A percentile compares a stretch with the other conserved stretches of the same genome.
These are phyloP conservation scores for Eimeria falciformis DNA, from an alignment of 169 alveolate species.

Conservation along the genomic window DNA sequence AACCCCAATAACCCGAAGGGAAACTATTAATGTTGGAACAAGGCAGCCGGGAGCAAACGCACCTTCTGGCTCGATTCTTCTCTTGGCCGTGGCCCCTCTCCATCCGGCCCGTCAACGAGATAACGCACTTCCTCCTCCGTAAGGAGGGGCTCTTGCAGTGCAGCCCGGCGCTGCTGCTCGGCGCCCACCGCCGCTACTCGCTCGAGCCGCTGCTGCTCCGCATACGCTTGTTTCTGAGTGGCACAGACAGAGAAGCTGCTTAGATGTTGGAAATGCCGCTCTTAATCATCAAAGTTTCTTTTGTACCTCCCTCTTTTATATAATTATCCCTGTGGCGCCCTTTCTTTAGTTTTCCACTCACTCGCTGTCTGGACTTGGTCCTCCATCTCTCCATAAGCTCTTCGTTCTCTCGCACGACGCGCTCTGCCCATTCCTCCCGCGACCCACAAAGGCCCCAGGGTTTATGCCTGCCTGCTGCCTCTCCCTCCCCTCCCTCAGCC, in stretches of 20 bases:
- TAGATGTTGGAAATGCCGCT: not conserved
- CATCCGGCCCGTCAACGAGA: not conserved
- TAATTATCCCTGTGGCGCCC: too few relatives aligned
- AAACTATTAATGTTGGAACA: too few relatives aligned
- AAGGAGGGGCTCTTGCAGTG: slow-evolving; percentile 52
- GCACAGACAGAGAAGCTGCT: not conserved
- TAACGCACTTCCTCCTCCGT: slow-evolving; percentile 49
- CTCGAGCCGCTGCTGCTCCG: slow-evolving; percentile 43
- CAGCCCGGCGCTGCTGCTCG: slow-evolving; percentile 45
- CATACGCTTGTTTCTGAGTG: slow-evolving; percentile 1
- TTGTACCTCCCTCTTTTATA: too few relatives aligned
- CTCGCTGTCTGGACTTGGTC: slow-evolving; percentile 77
- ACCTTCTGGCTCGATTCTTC: too few relatives aligned
- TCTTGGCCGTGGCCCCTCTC: too few relatives aligned
- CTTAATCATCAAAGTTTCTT: not conserved
- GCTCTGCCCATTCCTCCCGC: slow-evolving; percentile 82
- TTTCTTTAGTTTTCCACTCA: not conserved
- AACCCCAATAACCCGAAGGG: too few relatives aligned
- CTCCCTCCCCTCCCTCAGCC: not conserved
- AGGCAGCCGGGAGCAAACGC: too few relatives aligned
- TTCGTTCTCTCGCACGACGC: slow-evolving; percentile 81
- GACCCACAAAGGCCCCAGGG: not conserved
- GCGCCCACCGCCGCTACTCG: slow-evolving; percentile 58
- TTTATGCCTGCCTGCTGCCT: not conserved
- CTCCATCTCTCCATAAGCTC: slow-evolving; percentile 85